These are phyloP conservation scores for Coniella vitis DNA, from an alignment of 2,329 filamentous ascomycete species.

Conservation along the genomic window DNA sequence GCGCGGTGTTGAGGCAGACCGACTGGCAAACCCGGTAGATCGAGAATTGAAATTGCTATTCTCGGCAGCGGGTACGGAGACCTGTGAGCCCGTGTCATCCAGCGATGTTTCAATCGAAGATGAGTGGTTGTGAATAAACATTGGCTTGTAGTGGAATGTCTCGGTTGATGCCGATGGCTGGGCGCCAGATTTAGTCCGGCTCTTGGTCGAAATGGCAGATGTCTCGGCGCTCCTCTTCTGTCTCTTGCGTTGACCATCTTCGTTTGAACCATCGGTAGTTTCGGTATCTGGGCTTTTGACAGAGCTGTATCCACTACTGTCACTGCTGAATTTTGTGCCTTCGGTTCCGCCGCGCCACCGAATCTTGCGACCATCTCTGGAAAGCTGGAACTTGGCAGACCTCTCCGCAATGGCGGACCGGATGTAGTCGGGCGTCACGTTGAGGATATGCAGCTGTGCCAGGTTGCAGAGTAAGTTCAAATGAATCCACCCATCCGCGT, in stretches of 20 bases:
- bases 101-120: conserved; percentile 40
- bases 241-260: conserved; percentile 37
- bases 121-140: conserved; percentile 48
- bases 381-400: conserved; percentile 71
- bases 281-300: conserved; percentile 42
- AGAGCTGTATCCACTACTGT: conserved; percentile 47
- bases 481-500: conserved; percentile 73
- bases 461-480: conserved; percentile 73
- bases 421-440: conserved; percentile 73
- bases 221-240: conserved; percentile 34
- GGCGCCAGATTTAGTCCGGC: conserved; percentile 32
- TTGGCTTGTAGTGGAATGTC: conserved; percentile 57
- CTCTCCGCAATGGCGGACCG: conserved; percentile 62
- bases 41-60: conserved; percentile 41
- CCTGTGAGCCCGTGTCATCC: conserved; percentile 39
- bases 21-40: conserved; percentile 40
- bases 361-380: conserved; percentile 69
- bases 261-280: conserved; percentile 38
- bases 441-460: conserved; percentile 79
- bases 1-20: conserved; percentile 40
- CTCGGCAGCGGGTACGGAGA: conserved; percentile 38
- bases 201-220: conserved; percentile 30
- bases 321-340: conserved; percentile 59
- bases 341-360: conserved; percentile 68
- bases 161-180: conserved; percentile 32